Base-by-base conservation (phyloP, 2,329 filamentous ascomycete genomes). In the Trichoderma sp. region DNA sequence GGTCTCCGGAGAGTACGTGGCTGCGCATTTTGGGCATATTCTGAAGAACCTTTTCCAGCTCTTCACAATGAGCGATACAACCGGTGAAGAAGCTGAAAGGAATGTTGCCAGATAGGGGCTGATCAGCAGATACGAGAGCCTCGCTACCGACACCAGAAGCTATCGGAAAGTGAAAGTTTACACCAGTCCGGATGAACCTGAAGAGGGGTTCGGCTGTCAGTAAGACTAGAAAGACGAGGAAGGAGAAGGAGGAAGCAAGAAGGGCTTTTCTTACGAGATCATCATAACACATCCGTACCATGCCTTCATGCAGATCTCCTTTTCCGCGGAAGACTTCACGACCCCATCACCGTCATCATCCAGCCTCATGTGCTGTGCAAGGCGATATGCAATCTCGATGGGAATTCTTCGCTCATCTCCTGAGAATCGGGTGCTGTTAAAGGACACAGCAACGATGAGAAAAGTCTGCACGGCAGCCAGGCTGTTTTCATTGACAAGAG, bases 351-450 rank as follows among this genome's bases (percentile, higher is more conserved):
- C 72, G 29, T 74, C 75, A 8, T 76, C 76, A 65, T 84, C 81
- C 40, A 84, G 70, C 0, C 82, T 81, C 3, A 84, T 72, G 0
- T 81, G 81, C 56, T 81, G 78, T 0, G 80, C 82, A 11, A 82
- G 74, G 3, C 81, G 75, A 61, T 78, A 81, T 0, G 82, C 82
- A 5, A 83, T 62, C 1, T 82, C 82, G 5, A 82, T 77, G 0
- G 79, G 74, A 58, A 82, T 81, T 81, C 82, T 84, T 70, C 81
- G 83, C 10, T 79, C 75, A 27, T 76, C 78, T 1, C n/a, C 53
- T 0, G 81, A 78, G 63, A 80, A 81, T 0, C 79, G 77, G 1
- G 82, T 82, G 55, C 80, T 79, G 56, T 83, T 81, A 3, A 83
- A 73, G 24, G 78, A 76, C 0, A 83, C 72, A 0, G 80, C 76